Base-by-base conservation (phyloP, 192 early-diverging fungal genomes). In the Coemansia sp. region DNA sequence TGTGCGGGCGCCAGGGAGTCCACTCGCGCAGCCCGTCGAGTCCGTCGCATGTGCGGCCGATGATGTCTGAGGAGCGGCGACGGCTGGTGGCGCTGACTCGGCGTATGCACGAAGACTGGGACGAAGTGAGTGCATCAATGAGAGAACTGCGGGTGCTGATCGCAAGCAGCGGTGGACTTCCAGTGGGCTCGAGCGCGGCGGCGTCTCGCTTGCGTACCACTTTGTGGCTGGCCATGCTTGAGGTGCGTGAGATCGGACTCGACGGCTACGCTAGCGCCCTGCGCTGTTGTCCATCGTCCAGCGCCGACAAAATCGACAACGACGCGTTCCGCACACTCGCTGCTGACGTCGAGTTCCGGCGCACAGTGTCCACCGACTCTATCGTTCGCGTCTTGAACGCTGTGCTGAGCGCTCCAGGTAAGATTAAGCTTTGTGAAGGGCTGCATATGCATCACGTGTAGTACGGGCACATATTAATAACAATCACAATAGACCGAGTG, bases 261-360 rank as follows among this genome's bases (percentile, higher is more conserved):
- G 71, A 83, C 19, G 90, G 89, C 41, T 98, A 96, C 60, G 74
- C 88, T n/a, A 71, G 71, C 1, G 76, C 93, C 0, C 84, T 95
- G 39, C 72, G 85, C 11, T 79, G 84, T 47, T 91, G 92, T 19
- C 87, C 88, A 15, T 90, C 88, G n/a, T 45, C 61, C 0, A 86
- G 89, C 11, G 88, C 89, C 11, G 87, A 86, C 53, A 94, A 95
- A 71, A 92, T 98, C 67, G 82, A 89, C 62, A 93, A 98, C 71
- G 95, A 98, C 69, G 89, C 92, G 0, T 94, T 95, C 70, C 70
- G 92, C 32, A 94, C 94, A 2, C 73, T 94, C 72, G 85, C 88
- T 0, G 93, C 86, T 2, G 93, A 98, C 77, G 73, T 75, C 24
- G 85, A 84, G 49, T 96, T 94, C 70, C 75, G 82, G 8, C 83